Percentiles rank a stretch among this genome's conserved stretches.
Evolutionary conservation across 2,329 filamentous ascomycete species (phyloP).

Genomic region (Colletotrichum navitas): DNA sequence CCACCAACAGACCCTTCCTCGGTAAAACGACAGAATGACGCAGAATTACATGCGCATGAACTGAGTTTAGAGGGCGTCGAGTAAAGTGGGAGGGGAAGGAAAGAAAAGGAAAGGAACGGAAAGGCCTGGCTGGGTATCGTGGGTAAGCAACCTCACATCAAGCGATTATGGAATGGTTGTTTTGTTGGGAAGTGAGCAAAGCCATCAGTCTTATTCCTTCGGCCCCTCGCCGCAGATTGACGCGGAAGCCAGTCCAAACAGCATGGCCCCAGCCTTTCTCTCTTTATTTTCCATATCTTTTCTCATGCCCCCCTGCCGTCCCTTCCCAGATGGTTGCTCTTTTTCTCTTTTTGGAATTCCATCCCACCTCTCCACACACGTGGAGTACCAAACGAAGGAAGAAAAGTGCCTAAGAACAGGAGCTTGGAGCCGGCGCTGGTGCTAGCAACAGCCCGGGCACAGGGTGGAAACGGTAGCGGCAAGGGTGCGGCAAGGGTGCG

Average conservation of each 20-base stretch:
- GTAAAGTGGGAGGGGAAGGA: constrained; percentile 2
- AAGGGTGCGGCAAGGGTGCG: constrained; percentile 32
- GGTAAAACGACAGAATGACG: constrained; percentile 10
- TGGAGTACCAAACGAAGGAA: constrained; percentile 36
- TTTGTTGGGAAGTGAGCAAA: constrained; percentile 7
- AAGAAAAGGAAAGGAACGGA: background rate
- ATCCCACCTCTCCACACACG: constrained; percentile 41
- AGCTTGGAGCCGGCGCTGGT: constrained; percentile 38
- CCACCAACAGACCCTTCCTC: constrained; percentile 20
- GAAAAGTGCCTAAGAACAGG: constrained; percentile 27
- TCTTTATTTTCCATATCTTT: constrained; percentile 16
- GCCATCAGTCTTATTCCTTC: constrained; percentile 33
- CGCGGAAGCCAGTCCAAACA: constrained; percentile 29
- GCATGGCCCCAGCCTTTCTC: constrained; percentile 22
- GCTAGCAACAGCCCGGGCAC: constrained; percentile 28
- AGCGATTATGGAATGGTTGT: constrained; percentile 15
- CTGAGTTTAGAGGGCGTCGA: background rate
- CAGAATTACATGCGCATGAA: constrained; percentile 11
- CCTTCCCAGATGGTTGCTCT: constrained; percentile 22
- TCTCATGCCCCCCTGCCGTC: constrained; percentile 27
- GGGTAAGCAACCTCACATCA: constrained; percentile 31
- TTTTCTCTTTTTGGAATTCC: constrained; percentile 37
- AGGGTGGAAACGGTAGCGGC: constrained; percentile 38
- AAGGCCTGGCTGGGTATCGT: constrained; percentile 21
- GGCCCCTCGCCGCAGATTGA: constrained; percentile 26